Conservation (phyloP, 495 filamentous ascomycete species). For the Astrocystis sublimbata region DNA sequence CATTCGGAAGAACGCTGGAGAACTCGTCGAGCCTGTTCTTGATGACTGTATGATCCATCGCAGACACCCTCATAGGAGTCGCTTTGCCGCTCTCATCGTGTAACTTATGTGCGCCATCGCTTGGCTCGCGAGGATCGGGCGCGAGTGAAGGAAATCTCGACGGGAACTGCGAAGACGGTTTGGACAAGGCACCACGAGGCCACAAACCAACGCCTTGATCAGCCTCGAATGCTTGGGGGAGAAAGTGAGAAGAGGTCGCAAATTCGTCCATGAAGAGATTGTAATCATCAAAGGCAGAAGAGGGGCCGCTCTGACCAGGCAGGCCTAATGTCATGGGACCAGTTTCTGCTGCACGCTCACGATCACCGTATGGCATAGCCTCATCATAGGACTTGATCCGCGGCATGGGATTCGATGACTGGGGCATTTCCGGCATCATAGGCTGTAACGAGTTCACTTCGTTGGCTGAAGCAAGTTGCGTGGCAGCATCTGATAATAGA, state of each 20-base stretch:
- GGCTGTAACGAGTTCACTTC: constrained; percentile 51
- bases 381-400: constrained; percentile 52
- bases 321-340: constrained; percentile 42
- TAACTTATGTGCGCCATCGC: constrained; percentile 43
- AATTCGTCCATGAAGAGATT: constrained; percentile 56
- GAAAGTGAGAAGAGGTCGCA: constrained; percentile 47
- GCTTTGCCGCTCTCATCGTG: constrained; percentile 44
- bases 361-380: constrained; percentile 43
- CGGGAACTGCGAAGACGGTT: constrained; percentile 64
- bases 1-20: constrained; percentile 62
- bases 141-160: constrained; percentile 68
- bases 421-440: constrained; percentile 46
- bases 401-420: constrained; percentile 36
- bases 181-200: constrained; percentile 44
- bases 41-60: constrained; percentile 62
- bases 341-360: constrained; percentile 43
- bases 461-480: constrained; percentile 49
- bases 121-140: constrained; percentile 61
- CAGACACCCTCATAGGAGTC: constrained; percentile 66
- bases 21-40: constrained; percentile 66
- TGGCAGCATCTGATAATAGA: constrained; percentile 53
- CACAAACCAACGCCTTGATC: constrained; percentile 49
- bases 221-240: constrained; percentile 50
- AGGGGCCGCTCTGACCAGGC: constrained; percentile 38
- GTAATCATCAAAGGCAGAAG: constrained; percentile 47